Conservation (phyloP, 2,329 filamentous ascomycete genomes). For the Fusarium sp. region DNA sequence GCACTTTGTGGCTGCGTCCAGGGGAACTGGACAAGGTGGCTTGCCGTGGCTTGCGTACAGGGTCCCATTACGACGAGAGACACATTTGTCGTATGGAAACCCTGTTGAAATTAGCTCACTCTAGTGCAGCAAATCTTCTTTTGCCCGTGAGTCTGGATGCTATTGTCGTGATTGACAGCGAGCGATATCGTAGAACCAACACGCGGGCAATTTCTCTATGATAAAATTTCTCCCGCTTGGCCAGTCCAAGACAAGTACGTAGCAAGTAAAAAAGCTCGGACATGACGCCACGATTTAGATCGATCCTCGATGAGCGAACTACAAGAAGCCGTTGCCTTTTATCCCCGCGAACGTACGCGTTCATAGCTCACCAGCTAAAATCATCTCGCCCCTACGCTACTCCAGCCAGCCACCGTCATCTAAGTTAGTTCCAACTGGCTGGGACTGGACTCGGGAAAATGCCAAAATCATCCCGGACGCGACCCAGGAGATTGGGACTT, state of each 20-base stretch:
- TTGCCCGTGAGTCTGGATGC: background rate
- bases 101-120: slow-evolving; percentile 9
- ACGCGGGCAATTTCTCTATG: background rate
- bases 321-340: slow-evolving; percentile 9
- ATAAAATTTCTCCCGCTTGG: background rate
- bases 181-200: too few relatives aligned
- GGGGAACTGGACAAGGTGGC: background rate
- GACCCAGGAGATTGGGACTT: background rate
- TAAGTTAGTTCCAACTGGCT: slow-evolving; percentile 3
- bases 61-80: background rate
- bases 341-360: slow-evolving; percentile 13
- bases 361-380: too few relatives aligned
- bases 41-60: slow-evolving; percentile 13
- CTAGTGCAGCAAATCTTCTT: too few relatives aligned
- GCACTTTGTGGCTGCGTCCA: background rate
- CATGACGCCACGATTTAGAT: slow-evolving; percentile 17
- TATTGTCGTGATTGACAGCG: background rate
- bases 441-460: slow-evolving; percentile 6
- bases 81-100: slow-evolving; percentile 5
- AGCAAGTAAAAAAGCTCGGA: slow-evolving; percentile 3
- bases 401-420: slow-evolving; percentile 10
- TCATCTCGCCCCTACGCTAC: background rate
- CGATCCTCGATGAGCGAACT: background rate
- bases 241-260: background rate
- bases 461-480: background rate